Base-by-base conservation (phyloP, 176 grass and related monocot genomes). In the Poa annua region DNA sequence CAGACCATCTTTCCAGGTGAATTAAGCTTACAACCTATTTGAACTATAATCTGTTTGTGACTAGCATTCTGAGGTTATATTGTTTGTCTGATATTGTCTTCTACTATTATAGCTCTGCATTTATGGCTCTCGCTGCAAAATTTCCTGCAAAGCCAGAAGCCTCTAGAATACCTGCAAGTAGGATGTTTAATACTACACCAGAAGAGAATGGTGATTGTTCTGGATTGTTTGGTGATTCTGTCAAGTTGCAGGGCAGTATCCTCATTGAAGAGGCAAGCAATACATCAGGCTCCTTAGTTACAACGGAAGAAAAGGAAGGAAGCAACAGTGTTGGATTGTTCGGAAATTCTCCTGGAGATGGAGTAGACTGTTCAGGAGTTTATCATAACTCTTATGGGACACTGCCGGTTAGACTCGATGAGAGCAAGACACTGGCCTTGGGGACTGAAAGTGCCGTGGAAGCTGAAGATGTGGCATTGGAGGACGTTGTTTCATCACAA, bases 1-100 rank as follows among this genome's bases (percentile, higher is more conserved):
- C 90, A 15, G 93, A 96, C 86, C 93, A 96, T 96, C 93, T 96
- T 84, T 96, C 93, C 55, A 95, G 93, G 93, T 95, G 82, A 74
- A 78, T 77, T 56, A 68, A 82, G 55, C 57, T 79, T 81, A 56
- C 45, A 47, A 29, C 55, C 45, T n/a, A 57, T 34, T 81, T 84
- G 59, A 79, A 70, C 44, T 66, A 25, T n/a, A 75, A 60, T 54
- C 25, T 69, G n/a, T 61, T 77, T 52, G 14, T 74, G 33, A 89
- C 11, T 65, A 78, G 59, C 76, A 57, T 78, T 56, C 8, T 47
- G 25, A 70, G 38, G 12, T 78, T 55, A 21, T 77, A 2, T 60
- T 77, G 16, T 77, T 70, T 57, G 11, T 45, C 63, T 78, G 19
- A 63, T 51, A 44, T 38, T 24, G 7, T 76, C 54, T 85, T 74